A percentile compares a stretch with the other conserved stretches of the same genome.
These are phyloP conservation scores for Debaryomyces tyrocola DNA, from an alignment of 805 yeast genomes.

Conservation along the genomic window DNA sequence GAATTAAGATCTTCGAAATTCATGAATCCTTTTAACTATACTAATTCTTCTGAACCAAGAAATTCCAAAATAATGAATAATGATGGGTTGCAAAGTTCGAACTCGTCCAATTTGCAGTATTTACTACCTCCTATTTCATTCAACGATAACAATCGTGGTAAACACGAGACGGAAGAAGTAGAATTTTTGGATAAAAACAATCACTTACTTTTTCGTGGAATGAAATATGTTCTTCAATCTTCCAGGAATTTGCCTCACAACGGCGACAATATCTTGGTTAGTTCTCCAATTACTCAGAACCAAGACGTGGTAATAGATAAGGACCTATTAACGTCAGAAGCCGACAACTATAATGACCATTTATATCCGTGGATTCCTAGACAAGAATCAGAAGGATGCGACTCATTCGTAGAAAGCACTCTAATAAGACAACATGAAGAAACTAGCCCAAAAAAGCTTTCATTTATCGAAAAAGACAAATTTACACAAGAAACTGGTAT, in stretches of 20 bases:
- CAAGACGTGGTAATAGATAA: slow-evolving; percentile 19
- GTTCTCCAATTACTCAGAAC: slow-evolving; percentile 15
- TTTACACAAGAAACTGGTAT: not conserved
- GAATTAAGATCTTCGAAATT: slow-evolving; percentile 2
- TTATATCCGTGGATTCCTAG: slow-evolving; percentile 1
- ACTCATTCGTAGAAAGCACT: not conserved
- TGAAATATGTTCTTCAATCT: not conserved
- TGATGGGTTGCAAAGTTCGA: slow-evolving; percentile 1
- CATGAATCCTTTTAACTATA: slow-evolving; percentile 6
- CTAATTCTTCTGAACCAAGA: slow-evolving; percentile 4
- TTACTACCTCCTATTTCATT: slow-evolving; percentile 1
- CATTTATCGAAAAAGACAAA: not conserved
- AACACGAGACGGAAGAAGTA: not conserved
- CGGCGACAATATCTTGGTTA: slow-evolving; percentile 2
- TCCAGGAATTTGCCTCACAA: not conserved
- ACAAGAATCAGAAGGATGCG: slow-evolving; percentile 1
- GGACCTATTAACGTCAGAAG: slow-evolving; percentile 21
- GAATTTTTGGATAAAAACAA: not conserved
- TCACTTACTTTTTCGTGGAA: not conserved
- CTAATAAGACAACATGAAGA: not conserved
- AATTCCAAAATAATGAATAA: not conserved
- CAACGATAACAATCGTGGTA: not conserved
- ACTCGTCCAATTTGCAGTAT: not conserved
- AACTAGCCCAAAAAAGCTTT: not conserved
- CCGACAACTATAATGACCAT: slow-evolving; percentile 2